A percentile compares a stretch with the other conserved stretches of the same genome.
Evolutionary conservation across 257 asterid genomes (phyloP).

Genomic region (Solanum bukasovii): DNA sequence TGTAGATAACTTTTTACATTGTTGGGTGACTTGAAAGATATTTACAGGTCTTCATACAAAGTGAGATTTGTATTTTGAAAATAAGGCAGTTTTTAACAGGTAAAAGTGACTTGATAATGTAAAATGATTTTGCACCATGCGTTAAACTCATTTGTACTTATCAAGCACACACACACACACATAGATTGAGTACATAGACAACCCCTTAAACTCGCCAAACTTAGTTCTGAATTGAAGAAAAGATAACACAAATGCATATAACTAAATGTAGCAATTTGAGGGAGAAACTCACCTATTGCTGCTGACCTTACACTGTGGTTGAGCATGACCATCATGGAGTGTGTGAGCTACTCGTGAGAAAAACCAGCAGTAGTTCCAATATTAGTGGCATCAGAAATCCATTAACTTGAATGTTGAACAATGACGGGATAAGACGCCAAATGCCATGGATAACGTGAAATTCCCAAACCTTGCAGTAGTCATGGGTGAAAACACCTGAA

Average conservation of each 20-base stretch:
- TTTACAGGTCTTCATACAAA: background rate
- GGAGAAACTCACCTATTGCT: slow-evolving; percentile 61
- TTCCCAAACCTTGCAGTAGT: slow-evolving; percentile 32
- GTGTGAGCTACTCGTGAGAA: slow-evolving; percentile 39
- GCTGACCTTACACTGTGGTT: slow-evolving; percentile 43
- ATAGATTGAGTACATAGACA: background rate
- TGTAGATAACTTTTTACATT: background rate
- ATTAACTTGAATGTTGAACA: slow-evolving; percentile 31
- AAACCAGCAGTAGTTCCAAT: slow-evolving; percentile 57
- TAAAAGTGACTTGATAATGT: background rate
- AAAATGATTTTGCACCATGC: background rate
- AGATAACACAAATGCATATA: slow-evolving; percentile 48
- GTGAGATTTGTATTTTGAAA: background rate
- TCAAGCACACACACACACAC: background rate
- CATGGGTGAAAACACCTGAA: slow-evolving; percentile 16
- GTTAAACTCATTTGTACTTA: background rate
- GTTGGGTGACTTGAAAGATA: background rate
- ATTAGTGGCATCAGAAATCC: slow-evolving; percentile 33
- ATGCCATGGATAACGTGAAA: slow-evolving; percentile 27
- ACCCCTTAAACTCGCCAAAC: background rate
- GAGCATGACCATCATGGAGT: slow-evolving; percentile 43
- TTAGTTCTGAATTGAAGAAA: slow-evolving; percentile 44
- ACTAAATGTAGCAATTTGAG: slow-evolving; percentile 47
- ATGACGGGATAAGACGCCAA: slow-evolving; percentile 34
- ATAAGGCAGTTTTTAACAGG: background rate